Evolutionary conservation across 2,329 filamentous ascomycete species (phyloP), one percentile per base, ranked within the genome.

Genomic region (Beauveria asiatica): DNA sequence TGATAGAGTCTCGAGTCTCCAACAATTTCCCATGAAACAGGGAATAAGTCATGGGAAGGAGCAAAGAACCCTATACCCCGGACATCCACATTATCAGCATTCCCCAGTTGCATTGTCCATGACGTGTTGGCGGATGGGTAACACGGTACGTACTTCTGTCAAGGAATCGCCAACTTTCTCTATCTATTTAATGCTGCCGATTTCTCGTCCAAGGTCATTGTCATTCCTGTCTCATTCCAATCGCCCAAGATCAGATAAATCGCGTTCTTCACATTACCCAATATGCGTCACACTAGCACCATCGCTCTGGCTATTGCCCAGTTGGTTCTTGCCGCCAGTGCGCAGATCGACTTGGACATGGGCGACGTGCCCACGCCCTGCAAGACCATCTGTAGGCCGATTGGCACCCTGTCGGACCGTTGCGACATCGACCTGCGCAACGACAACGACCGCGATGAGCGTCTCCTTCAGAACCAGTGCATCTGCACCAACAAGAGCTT

Each of bases 401-500:
- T 76, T 41, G 69, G 67, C 11, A 61, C 70, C n/a, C 69, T 76
- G 30, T 71, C 70, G 50, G 67, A 67, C 39, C 66, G 64, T 33
- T 77, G 76, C 62, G 70, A 73, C 25, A 69, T 70, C 37, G 68
- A 72, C 59, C 66, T 70, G 37, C 56, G 45, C 25, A 67, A 66
- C 48, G 65, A 70, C 58, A 67, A 63, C 16, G 70, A 74, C 65
- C 67, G 66, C 19, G 64, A 69, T 37, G 73, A 76, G 64, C 66
- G 72, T 48, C 70, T 67, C 16, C 71, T 76, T 55, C 67, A 72
- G 66, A 66, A 65, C 8, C 72, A 76, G 64, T 77, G 75, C 63
- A 63, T 76, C 57, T 75, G 75, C 69, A 72, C 72, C 64, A 74
- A 78, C 68, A 62, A 68, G 54, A 73, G 72, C 65, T 74, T 78